A percentile compares a stretch with the other conserved stretches of the same genome.
phyloP scores from a whole-genome alignment of 148 eudicot genomes.

The Spergularia marina region DNA sequence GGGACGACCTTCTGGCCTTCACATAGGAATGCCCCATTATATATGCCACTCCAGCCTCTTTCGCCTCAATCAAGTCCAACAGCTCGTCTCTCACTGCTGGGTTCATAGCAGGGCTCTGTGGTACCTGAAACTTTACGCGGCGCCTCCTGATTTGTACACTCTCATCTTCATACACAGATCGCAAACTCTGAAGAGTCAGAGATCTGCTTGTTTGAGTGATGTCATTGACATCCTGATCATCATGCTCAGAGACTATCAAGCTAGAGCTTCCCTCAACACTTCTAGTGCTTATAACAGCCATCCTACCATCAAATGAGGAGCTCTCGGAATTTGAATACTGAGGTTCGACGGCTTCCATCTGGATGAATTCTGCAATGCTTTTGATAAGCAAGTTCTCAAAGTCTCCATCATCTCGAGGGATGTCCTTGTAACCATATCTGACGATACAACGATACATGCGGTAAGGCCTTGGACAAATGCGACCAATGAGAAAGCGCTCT shows the following conservation, averaged over 20 bases:
- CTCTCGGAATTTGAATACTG: slow-evolving; percentile 52
- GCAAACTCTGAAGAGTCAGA: slow-evolving; percentile 65
- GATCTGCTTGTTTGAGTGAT: slow-evolving; percentile 68
- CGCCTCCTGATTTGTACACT: slow-evolving; percentile 50
- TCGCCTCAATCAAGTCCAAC: slow-evolving; percentile 71
- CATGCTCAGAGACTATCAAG: slow-evolving; percentile 46
- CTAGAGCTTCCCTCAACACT: slow-evolving; percentile 36
- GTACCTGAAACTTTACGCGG: slow-evolving; percentile 62
- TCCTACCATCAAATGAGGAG: slow-evolving; percentile 75
- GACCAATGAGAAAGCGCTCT: slow-evolving; percentile 88
- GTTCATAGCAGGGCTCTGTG: slow-evolving; percentile 54
- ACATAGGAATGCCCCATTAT: slow-evolving; percentile 92
- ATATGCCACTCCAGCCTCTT: slow-evolving; percentile 92
- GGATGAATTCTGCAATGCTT: slow-evolving; percentile 90
- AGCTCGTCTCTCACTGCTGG: slow-evolving; percentile 71
- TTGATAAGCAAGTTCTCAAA: slow-evolving; percentile 77
- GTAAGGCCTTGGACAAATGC: slow-evolving; percentile 88
- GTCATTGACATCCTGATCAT: slow-evolving; percentile 31
- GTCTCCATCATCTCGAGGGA: slow-evolving; percentile 73
- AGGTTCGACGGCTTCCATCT: slow-evolving; percentile 87
- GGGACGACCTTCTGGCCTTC: slow-evolving; percentile 72
- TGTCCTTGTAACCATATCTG: slow-evolving; percentile 85
- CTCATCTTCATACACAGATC: slow-evolving; percentile 78
- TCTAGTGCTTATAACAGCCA: slow-evolving; percentile 84
- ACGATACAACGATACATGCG: slow-evolving; percentile 94